Base-by-base conservation (phyloP, 495 filamentous ascomycete genomes). In the Clohesyomyces aquaticus region DNA sequence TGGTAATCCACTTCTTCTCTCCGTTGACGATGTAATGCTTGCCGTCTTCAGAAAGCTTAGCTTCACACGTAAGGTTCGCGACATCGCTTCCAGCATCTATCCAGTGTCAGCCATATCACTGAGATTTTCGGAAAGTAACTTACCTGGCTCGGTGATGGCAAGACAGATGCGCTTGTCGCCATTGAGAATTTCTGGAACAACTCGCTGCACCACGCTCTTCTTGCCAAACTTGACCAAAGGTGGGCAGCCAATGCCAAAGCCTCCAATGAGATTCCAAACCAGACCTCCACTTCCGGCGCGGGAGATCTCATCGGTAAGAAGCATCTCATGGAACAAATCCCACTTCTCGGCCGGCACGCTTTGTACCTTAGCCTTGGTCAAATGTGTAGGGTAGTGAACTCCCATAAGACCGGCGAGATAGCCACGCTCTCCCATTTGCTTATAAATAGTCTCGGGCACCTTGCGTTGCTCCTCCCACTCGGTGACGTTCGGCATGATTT, bases 1-100 rank as follows among this genome's bases (percentile, higher is more conserved):
- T 98, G 72, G 93, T 97, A 77, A 98, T 98, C 94, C 94, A 98
- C 77, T 98, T 98, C 87, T 98, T 98, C 83, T 97, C 94, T 43
- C 94, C 94, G 73, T 98, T 98, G 76, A 98, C 94, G 62, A 98
- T 97, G 76, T 95, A 98, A 76, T 97, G 91, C 82, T 97, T 98
- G 72, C 94, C 94, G 73, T 97, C 93, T 68, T 91, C 85, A 54
- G 82, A 87, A 45, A 96, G 87, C 79, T 95, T 96, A 26, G 94
- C 94, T 80, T 96, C 92, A 74, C 93, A 97, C 23, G 87, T 93
- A 41, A 98, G 77, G 77, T 95, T 97, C 55, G 94, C 94, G 16
- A 98, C 94, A 75, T 98, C 94, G 73, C 83, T 84, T 27, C 88
- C 88, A 0, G 87, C 89, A 79, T 91, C 89, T 42, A 62, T 50